Percentiles rank a stretch among this genome's conserved stretches.
These are phyloP conservation scores for Neurospora sp. DNA, from an alignment of 495 filamentous ascomycete genomes.

Conservation along the genomic window DNA sequence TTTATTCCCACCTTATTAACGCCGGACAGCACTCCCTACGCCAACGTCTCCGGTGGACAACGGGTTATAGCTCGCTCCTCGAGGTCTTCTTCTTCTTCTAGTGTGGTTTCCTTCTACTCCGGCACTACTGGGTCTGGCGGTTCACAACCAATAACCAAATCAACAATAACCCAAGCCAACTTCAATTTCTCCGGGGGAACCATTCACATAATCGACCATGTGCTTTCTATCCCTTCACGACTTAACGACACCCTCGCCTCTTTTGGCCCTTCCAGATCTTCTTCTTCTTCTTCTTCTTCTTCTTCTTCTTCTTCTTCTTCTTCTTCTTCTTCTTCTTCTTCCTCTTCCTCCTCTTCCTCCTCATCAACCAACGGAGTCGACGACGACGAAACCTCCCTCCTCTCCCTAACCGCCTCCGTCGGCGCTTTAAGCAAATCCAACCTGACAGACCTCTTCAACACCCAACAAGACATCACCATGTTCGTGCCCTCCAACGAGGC, in stretches of 20 bases:
- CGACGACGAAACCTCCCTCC: constrained; percentile 11
- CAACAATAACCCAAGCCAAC: constrained; percentile 26
- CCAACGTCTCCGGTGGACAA: constrained; percentile 34
- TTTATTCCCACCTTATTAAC: constrained; percentile 47
- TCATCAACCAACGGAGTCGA: neutral
- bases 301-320: neutral
- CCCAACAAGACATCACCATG: constrained; percentile 44
- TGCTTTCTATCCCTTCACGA: constrained; percentile 46
- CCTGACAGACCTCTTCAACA: constrained; percentile 32
- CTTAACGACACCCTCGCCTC: constrained; percentile 31
- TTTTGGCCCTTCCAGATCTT: neutral
- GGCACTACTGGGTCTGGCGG: constrained; percentile 16
- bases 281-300: neutral
- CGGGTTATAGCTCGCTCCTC: constrained; percentile 18
- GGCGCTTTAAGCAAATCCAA: constrained; percentile 43
- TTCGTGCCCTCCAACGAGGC: constrained; percentile 37
- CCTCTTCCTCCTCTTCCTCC: neutral
- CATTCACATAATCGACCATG: constrained; percentile 53
- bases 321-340: neutral
- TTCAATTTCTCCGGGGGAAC: constrained; percentile 52
- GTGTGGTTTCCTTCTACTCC: constrained; percentile 25
- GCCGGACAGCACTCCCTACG: constrained; percentile 33
- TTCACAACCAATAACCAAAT: neutral
- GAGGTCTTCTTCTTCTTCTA: neutral
- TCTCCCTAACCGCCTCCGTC: constrained; percentile 40